Percentiles rank a stretch among this genome's conserved stretches.
phyloP scores from a whole-genome alignment of 192 early-diverging fungal genomes.

The Oehlia diaphana region DNA sequence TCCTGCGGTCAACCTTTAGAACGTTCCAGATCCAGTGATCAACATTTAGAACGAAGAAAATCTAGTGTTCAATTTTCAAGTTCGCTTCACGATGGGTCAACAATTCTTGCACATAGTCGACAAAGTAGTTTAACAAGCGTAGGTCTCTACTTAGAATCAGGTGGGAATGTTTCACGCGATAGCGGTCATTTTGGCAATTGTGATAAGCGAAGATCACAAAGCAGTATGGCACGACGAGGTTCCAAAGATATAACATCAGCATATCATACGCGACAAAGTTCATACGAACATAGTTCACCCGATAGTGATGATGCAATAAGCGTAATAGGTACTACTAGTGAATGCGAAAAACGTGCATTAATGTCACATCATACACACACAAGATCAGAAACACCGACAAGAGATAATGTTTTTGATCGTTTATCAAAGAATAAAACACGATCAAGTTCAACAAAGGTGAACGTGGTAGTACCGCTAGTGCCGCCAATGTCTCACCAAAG shows the following conservation, averaged over 20 bases:
- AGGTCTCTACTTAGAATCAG: slow-evolving; percentile 1
- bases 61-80: background rate
- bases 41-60: too few species aligned
- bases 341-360: background rate
- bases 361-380: slow-evolving; percentile 10
- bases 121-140: slow-evolving; percentile 23
- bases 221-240: slow-evolving; percentile 8
- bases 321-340: background rate
- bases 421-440: slow-evolving; percentile 13
- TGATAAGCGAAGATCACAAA: slow-evolving; percentile 17
- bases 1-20: background rate
- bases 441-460: slow-evolving; percentile 15
- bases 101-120: background rate
- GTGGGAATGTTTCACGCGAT: background rate
- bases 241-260: slow-evolving; percentile 18
- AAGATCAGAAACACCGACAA: background rate
- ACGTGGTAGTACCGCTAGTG: background rate
- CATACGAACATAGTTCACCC: background rate
- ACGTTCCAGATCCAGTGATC: too few species aligned
- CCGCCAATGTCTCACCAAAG: too few species aligned
- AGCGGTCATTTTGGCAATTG: slow-evolving; percentile 5
- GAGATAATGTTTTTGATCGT: slow-evolving; percentile 20
- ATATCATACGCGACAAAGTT: background rate
- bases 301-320: background rate
- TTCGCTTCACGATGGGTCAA: background rate